Base-by-base conservation (phyloP, 257 asterid genomes). In the Eucommia ulmoides region DNA sequence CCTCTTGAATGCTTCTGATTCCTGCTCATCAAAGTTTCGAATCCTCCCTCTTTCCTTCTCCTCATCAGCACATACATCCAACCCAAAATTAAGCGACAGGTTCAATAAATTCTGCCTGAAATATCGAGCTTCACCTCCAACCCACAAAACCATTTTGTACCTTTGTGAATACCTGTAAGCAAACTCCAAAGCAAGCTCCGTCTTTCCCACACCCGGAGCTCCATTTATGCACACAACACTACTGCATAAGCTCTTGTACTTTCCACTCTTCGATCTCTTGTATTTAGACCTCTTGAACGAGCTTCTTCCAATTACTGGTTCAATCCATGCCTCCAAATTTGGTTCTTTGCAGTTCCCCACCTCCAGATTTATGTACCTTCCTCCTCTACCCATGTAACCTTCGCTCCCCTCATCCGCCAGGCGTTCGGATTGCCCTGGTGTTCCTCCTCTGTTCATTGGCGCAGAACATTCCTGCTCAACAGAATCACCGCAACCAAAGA, bases 111-210 rank as follows among this genome's bases (percentile, higher is more conserved):
- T 88, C 60, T 88, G 97, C 66, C 94, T 68, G 58, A 88, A 22
- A 57, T 77, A 73, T 41, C 71, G 75, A 22, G 84, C 68, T 50
- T 88, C 97, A 10, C 97, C 97, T 0, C 95, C 86, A 0, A 84
- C 78, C 97, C 97, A 88, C 58, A 84, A 16, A 24, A 88, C 93
- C 97, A 77, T 81, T 65, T 77, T 88, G 73, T 88, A 88, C 46
- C 95, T 75, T 25, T 88, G 93, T 0, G 79, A 54, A 53, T 63
- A 74, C 11, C 84, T 73, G 62, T 73, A 59, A 12, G 97, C 94
- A 19, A 84, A 84, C 60, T 88, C 95, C 73, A 84, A 56, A 0
- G 85, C 95, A 0, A 84, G 71, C 69, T 88, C 97, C 0, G 97
- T 81, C 61, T 88, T 88, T n/a, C 97, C 97, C 24, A 79, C 61